Conservation (phyloP, 225 moss, liverwort and hornwort genomes). For the Neckera pumila region DNA sequence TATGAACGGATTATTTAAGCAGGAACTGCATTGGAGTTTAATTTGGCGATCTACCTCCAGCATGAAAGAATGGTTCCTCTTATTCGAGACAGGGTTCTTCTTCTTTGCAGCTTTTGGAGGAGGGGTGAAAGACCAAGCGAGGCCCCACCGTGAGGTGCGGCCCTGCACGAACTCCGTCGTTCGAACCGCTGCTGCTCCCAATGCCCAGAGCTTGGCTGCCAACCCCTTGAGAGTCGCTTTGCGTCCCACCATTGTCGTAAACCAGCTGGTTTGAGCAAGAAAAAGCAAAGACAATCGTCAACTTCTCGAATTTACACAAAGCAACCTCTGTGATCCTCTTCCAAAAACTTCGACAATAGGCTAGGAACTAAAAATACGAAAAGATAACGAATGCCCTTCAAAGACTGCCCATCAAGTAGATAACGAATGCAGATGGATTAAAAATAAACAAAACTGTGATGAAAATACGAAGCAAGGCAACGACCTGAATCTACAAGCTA, state of each 20-base stretch:
- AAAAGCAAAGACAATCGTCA: not conserved
- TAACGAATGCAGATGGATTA: not conserved
- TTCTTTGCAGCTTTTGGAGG: slow-evolving; percentile 12
- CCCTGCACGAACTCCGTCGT: slow-evolving; percentile 99
- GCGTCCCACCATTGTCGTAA: slow-evolving; percentile 95
- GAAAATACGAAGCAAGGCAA: not conserved
- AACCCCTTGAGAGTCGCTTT: slow-evolving; percentile 80
- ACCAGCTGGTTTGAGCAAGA: slow-evolving; percentile 54
- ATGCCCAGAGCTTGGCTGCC: slow-evolving; percentile 51
- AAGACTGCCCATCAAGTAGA: not conserved
- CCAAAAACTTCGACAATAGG: not conserved
- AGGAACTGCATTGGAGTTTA: not conserved
- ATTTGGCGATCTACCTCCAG: slow-evolving; percentile 45
- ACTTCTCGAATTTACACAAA: not conserved
- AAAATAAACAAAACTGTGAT: not conserved
- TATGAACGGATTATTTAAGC: not conserved
- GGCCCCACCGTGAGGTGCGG: slow-evolving; percentile 87
- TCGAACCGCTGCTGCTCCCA: slow-evolving; percentile 70
- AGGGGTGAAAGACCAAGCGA: slow-evolving; percentile 90
- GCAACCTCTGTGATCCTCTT: not conserved
- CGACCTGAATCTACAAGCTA: not conserved
- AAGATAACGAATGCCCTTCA: not conserved
- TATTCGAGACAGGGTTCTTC: slow-evolving; percentile 12
- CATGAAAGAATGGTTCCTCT: slow-evolving; percentile 74
- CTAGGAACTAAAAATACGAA: not conserved